Evolutionary conservation across 495 filamentous ascomycete genomes (phyloP).

Genomic region (Hypomontagnella submonticulosa): DNA sequence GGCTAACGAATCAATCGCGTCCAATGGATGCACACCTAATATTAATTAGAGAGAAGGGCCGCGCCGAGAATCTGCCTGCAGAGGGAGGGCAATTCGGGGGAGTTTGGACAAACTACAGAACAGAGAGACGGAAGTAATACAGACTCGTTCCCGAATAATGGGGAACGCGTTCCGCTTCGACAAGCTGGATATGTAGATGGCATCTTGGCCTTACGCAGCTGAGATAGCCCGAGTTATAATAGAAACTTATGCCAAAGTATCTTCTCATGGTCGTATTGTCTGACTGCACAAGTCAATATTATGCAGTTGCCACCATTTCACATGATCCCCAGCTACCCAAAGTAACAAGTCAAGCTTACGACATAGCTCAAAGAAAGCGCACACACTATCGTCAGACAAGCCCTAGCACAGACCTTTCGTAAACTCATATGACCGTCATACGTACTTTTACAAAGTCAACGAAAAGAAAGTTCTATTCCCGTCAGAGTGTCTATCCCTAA

Average conservation of each 20-base stretch:
- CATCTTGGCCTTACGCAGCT: slow-evolving; percentile 15
- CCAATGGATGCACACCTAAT: slow-evolving; percentile 34
- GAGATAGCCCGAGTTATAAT: slow-evolving; percentile 25
- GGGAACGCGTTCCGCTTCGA: slow-evolving; percentile 9
- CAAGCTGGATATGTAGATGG: slow-evolving; percentile 25
- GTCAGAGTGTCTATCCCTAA: slow-evolving; percentile 18
- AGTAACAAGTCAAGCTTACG: too few relatives aligned
- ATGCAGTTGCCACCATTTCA: too few relatives aligned
- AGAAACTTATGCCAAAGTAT: slow-evolving; percentile 26
- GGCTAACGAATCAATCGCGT: slow-evolving; percentile 18
- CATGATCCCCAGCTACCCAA: too few relatives aligned
- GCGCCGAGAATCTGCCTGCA: slow-evolving; percentile 16
- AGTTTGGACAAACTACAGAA: slow-evolving; percentile 7
- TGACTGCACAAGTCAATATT: too few relatives aligned
- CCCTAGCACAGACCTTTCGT: slow-evolving; percentile 5
- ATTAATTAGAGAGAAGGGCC: slow-evolving; percentile 33
- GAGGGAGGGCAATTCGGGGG: not conserved
- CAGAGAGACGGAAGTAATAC: slow-evolving; percentile 24
- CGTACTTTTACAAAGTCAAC: too few relatives aligned
- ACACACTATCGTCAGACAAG: not conserved
- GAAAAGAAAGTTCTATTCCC: slow-evolving; percentile 31
- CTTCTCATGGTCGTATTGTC: too few relatives aligned
- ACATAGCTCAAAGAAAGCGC: too few relatives aligned
- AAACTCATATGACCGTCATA: slow-evolving; percentile 4
- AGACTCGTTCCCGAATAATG: slow-evolving; percentile 5